Evolutionary conservation across 2,329 filamentous ascomycete genomes (phyloP).

Genomic region (Ceratocystis ficicola): DNA sequence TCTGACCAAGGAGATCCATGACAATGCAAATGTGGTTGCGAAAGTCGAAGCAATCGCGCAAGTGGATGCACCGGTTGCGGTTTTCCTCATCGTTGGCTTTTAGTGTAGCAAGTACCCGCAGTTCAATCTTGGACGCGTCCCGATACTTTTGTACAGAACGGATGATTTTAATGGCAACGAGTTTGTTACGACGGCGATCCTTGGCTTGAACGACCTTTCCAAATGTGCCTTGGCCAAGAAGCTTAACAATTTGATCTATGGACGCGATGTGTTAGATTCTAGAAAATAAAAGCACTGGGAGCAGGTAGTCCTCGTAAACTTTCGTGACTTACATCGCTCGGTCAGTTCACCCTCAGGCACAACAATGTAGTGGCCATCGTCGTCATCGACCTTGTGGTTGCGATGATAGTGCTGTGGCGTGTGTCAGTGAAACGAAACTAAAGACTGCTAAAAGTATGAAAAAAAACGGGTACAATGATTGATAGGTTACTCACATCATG

Average conservation of each 20-base stretch:
- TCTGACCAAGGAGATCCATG: slow-evolving; percentile 72
- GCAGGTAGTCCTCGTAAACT: background rate
- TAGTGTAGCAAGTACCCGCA: slow-evolving; percentile 82
- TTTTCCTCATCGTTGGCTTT: slow-evolving; percentile 86
- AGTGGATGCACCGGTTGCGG: slow-evolving; percentile 89
- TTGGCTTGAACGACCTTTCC: slow-evolving; percentile 93
- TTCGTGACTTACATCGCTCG: slow-evolving; percentile 56
- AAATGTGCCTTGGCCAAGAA: slow-evolving; percentile 93
- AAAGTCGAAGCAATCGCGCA: slow-evolving; percentile 94
- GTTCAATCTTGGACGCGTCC: slow-evolving; percentile 87
- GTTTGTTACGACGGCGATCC: slow-evolving; percentile 63
- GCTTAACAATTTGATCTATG: slow-evolving; percentile 71
- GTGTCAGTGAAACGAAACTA: slow-evolving; percentile 7
- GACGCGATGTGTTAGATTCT: background rate
- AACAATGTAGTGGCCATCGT: slow-evolving; percentile 95
- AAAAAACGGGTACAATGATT: background rate
- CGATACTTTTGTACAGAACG: slow-evolving; percentile 96
- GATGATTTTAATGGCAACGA: slow-evolving; percentile 93
- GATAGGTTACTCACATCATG: slow-evolving; percentile 44
- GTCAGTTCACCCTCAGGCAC: slow-evolving; percentile 76
- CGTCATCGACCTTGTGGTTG: slow-evolving; percentile 75
- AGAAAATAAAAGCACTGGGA: background rate
- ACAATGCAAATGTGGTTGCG: slow-evolving; percentile 88
- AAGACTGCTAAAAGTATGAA: background rate
- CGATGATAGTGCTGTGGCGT: slow-evolving; percentile 34